Evolutionary conservation across 2,329 filamentous ascomycete species (phyloP), one percentile per base, ranked within the genome.

Genomic region (Fusarium equiseti): DNA sequence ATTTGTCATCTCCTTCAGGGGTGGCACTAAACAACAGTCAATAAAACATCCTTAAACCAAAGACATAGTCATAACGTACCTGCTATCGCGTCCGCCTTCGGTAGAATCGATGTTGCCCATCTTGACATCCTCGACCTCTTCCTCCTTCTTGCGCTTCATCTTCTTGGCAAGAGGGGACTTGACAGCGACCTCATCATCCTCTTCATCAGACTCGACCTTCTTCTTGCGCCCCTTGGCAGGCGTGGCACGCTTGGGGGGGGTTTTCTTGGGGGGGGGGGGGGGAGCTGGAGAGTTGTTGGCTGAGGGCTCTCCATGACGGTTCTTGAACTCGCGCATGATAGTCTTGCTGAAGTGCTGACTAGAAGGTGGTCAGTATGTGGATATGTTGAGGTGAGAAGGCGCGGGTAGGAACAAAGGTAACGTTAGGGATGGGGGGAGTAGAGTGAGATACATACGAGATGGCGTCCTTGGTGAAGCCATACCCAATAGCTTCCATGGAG

Each of bases 261-360:
- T 20, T 56, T 75, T 77, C 59, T 71, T 76, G 26, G 71, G 58
- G 8, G 66, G 51, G 3, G 70, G 40, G 8, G 70, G 24, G 16
- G 49, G 13, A 42, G 49, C 32, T 8, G 32, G 51, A 40, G 53
- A 58, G 22, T 22, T 35, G 11, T 43, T 31, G 22, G 55, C 56
- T 27, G 56, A 27, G 16, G 49, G 9, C 3, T 48, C 57, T 40
- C 71, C 74, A 55, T 76, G 71, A 15, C 78, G 78, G 20, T 52
- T 54, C 42, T 76, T 78, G 72, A 80, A 81, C 9, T 80, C 74
- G 40, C 76, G 78, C 65, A 81, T 71, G 67, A 83, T 78, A 22
- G 69, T 66, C 70, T 83, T 83, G 68, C 75, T 76, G 70, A 80
- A 82, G 49, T 80, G 81, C 69, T 83, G 81, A 4, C 81, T 83